A percentile compares a stretch with the other conserved stretches of the same genome.
Conservation (phyloP, 129 eudicot species). For the Chrysanthemum makinoi region DNA sequence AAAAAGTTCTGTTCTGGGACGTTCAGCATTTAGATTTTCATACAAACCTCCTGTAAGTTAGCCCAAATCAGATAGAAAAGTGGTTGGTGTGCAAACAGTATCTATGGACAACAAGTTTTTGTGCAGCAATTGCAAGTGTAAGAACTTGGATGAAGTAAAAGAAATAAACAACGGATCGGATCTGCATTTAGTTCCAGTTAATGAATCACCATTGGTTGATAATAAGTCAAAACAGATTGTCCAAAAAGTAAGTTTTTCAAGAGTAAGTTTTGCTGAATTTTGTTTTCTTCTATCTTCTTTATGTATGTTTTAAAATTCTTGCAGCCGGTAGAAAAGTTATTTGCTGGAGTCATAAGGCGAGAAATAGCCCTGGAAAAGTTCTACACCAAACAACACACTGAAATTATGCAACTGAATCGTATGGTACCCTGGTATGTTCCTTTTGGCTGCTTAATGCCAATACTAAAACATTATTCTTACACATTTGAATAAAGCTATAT, state of each 20-base stretch:
- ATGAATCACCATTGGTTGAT: conserved; percentile 48
- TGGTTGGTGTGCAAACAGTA: conserved; percentile 79
- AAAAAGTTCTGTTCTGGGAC: conserved; percentile 52
- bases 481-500: neutral
- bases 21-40: conserved; percentile 81
- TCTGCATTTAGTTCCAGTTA: conserved; percentile 68
- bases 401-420: conserved; percentile 85
- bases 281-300: neutral
- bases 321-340: conserved; percentile 91
- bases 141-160: conserved; percentile 32
- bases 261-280: neutral
- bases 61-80: conserved; percentile 46
- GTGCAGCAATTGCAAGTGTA: conserved; percentile 69
- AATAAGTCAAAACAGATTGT: conserved; percentile 61
- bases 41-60: conserved; percentile 54
- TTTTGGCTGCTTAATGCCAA: neutral
- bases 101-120: conserved; percentile 37
- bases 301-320: conserved; percentile 18
- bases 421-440: conserved; percentile 47
- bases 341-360: conserved; percentile 96
- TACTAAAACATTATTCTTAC: neutral
- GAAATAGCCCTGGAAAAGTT: conserved; percentile 94
- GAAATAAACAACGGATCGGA: conserved; percentile 32
- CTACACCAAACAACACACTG: conserved; percentile 66
- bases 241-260: conserved; percentile 61